phyloP scores from a whole-genome alignment of 208 protist genomes.

The Leishmania guyanensis region DNA sequence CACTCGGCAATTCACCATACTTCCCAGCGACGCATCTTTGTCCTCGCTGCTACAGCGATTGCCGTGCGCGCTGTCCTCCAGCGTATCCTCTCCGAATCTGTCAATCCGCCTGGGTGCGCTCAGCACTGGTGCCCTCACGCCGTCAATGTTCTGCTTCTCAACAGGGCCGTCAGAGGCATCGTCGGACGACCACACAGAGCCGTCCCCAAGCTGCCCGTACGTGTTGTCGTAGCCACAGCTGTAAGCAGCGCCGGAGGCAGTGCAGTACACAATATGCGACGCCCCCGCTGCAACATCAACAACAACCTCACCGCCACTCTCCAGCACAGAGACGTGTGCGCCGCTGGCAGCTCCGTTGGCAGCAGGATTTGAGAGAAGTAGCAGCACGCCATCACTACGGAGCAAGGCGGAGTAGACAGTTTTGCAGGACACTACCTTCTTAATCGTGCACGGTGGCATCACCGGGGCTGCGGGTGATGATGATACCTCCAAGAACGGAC shows the following conservation, averaged over 20 bases:
- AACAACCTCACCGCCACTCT: slow-evolving; percentile 44
- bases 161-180: neutral
- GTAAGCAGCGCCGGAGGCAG: slow-evolving; percentile 65
- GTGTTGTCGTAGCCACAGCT: slow-evolving; percentile 78
- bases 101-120: slow-evolving; percentile 38
- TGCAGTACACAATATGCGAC: slow-evolving; percentile 85
- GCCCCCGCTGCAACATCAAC: slow-evolving; percentile 75
- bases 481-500: slow-evolving; percentile 9
- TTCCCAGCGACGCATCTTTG: neutral
- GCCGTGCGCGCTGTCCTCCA: neutral
- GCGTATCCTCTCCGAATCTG: slow-evolving; percentile 34
- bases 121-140: slow-evolving; percentile 17
- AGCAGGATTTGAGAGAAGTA: slow-evolving; percentile 16
- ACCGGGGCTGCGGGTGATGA: neutral
- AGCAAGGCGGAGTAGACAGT: slow-evolving; percentile 29
- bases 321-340: slow-evolving; percentile 32
- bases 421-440: slow-evolving; percentile 29
- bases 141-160: neutral
- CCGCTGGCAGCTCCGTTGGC: slow-evolving; percentile 4
- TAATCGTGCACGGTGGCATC: neutral
- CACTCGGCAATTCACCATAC: slow-evolving; percentile 2
- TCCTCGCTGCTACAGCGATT: neutral
- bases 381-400: slow-evolving; percentile 25
- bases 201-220: slow-evolving; percentile 86
- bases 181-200: slow-evolving; percentile 58